These are phyloP conservation scores for Microsporum ferrugineum DNA, from an alignment of 2,329 filamentous ascomycete species.

Conservation along the genomic window DNA sequence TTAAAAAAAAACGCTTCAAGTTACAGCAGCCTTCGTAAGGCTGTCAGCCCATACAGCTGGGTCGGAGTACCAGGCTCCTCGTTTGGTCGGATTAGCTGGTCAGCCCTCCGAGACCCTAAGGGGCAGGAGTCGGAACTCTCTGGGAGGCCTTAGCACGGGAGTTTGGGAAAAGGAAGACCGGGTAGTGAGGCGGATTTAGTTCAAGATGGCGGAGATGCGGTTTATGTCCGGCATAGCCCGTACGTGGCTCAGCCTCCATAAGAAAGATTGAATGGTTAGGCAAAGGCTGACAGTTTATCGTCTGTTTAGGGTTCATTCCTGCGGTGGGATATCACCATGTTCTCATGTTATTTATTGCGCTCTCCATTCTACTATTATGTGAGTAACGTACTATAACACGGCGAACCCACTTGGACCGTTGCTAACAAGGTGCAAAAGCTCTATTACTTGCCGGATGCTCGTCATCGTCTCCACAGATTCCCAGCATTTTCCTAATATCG, in stretches of 20 bases:
- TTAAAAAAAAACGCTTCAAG: neutral
- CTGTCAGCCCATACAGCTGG: neutral
- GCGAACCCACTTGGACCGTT: neutral
- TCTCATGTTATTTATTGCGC: slow-evolving; percentile 90
- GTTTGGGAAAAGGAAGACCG: slow-evolving; percentile 3
- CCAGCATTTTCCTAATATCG: slow-evolving; percentile 94
- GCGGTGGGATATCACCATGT: slow-evolving; percentile 67
- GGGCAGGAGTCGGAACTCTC: neutral
- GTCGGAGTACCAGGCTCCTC: neutral
- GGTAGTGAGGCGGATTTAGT: neutral
- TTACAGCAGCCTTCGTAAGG: neutral
- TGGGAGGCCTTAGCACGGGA: neutral
- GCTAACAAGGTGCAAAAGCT: slow-evolving; percentile 41
- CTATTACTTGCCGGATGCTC: slow-evolving; percentile 91
- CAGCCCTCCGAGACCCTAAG: neutral
- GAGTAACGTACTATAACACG: slow-evolving; percentile 33
- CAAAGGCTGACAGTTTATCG: slow-evolving; percentile 1
- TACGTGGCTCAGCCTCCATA: slow-evolving; percentile 15
- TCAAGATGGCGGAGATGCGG: slow-evolving; percentile 18
- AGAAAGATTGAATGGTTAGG: neutral
- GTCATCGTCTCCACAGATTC: slow-evolving; percentile 88
- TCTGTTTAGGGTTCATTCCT: slow-evolving; percentile 44
- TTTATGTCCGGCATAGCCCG: slow-evolving; percentile 23
- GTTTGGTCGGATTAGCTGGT: neutral
- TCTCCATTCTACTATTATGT: slow-evolving; percentile 93